A percentile compares a stretch with the other conserved stretches of the same genome.
Conservation (phyloP, 2,329 filamentous ascomycete genomes). For the Diaporthe sp. region DNA sequence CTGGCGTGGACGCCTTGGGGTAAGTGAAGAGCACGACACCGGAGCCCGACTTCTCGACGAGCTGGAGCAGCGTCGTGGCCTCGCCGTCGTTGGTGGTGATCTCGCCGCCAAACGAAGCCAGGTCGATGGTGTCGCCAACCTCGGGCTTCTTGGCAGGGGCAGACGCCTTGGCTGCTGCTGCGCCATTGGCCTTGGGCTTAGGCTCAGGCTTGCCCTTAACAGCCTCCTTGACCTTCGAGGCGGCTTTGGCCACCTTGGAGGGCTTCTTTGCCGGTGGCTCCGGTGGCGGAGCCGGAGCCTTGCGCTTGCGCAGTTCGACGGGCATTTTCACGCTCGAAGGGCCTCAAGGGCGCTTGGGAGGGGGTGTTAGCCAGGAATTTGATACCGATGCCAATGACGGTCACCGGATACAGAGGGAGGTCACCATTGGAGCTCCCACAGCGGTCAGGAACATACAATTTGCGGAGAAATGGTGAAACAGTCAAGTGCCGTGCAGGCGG, state of each 20-base stretch:
- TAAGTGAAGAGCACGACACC: slow-evolving; percentile 97
- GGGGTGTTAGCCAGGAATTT: slow-evolving; percentile 22
- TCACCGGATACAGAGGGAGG: background rate
- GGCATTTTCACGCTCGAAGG: slow-evolving; percentile 58
- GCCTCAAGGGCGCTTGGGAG: background rate
- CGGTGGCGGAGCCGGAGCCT: slow-evolving; percentile 62
- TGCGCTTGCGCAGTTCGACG: slow-evolving; percentile 72
- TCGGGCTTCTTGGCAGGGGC: slow-evolving; percentile 55
- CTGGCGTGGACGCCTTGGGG: slow-evolving; percentile 92
- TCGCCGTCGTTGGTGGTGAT: slow-evolving; percentile 87
- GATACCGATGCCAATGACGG: background rate
- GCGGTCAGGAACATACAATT: slow-evolving; percentile 26
- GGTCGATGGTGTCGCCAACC: slow-evolving; percentile 67
- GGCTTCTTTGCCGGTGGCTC: slow-evolving; percentile 62
- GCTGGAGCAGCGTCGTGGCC: slow-evolving; percentile 82
- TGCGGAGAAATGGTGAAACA: slow-evolving; percentile 35
- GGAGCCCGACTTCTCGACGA: slow-evolving; percentile 85
- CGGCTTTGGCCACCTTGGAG: slow-evolving; percentile 53
- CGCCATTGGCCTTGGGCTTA: slow-evolving; percentile 48
- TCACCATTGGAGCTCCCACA: background rate
- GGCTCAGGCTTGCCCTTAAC: slow-evolving; percentile 44
- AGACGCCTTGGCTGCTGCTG: slow-evolving; percentile 49
- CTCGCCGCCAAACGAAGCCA: slow-evolving; percentile 75
- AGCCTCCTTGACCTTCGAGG: slow-evolving; percentile 52
- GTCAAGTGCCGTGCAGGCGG: slow-evolving; percentile 28